Percentiles rank a stretch among this genome's conserved stretches.
Conservation (phyloP, 768 basidiomycete species). For the Pleurotus cornucopiae region DNA sequence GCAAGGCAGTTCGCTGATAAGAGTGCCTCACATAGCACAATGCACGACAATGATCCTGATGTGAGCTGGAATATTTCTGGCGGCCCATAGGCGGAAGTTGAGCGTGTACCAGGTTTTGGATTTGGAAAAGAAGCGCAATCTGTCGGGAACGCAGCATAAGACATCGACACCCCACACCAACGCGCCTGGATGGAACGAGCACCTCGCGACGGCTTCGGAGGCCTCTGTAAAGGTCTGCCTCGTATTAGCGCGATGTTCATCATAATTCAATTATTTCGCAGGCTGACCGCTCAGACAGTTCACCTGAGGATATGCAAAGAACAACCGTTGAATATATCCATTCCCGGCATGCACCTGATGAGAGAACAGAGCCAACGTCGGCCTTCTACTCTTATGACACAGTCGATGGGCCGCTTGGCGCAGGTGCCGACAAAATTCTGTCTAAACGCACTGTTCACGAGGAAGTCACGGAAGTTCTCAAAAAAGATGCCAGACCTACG, state of each 20-base stretch:
- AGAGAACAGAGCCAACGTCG: conserved; percentile 24
- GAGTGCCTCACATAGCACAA: conserved; percentile 31
- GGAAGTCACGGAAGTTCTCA: conserved; percentile 15
- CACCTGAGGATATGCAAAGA: conserved; percentile 23
- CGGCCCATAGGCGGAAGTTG: background rate
- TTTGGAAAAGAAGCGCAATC: conserved; percentile 48
- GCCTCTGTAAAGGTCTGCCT: conserved; percentile 54
- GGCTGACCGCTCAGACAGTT: conserved; percentile 5
- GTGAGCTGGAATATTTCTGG: conserved; percentile 21
- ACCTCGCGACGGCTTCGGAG: conserved; percentile 59
- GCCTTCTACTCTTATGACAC: conserved; percentile 37
- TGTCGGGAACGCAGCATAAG: conserved; percentile 37
- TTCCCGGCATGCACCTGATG: conserved; percentile 33
- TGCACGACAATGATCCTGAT: conserved; percentile 57
- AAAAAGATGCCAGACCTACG: conserved; percentile 18
- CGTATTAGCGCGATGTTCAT: background rate
- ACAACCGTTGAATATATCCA: conserved; percentile 39
- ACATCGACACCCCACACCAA: conserved; percentile 45
- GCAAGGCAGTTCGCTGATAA: too few species aligned
- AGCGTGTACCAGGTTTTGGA: conserved; percentile 36
- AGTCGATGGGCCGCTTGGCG: conserved; percentile 41
- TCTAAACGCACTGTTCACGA: conserved; percentile 23
- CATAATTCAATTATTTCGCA: background rate
- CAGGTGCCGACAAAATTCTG: conserved; percentile 23
- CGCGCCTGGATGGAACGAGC: conserved; percentile 73